Base-by-base conservation (phyloP, 768 basidiomycete genomes). In the Rubroboletus satanas region DNA sequence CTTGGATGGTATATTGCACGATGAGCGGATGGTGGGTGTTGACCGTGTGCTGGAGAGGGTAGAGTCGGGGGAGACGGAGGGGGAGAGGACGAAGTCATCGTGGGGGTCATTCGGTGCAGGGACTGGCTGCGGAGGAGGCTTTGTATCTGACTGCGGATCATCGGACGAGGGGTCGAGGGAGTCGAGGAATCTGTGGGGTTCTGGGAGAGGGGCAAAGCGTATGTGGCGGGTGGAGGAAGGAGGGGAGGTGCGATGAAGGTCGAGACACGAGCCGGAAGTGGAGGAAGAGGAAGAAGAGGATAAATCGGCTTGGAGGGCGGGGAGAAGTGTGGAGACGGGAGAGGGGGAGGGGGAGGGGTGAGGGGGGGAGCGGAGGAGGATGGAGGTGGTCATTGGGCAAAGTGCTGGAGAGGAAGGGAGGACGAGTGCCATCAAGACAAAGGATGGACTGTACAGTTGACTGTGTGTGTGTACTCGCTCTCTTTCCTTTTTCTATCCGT, bases 121-220 rank as follows among this genome's bases (percentile, higher is more conserved):
- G 32, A 37, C 32, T 1, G 56, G 14, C 18, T 56, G 56, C 0
- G 38, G 31, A n/a, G 42, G 15, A 36, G 46, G 23, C 41, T 60
- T 63, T 23, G 48, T 8, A 14, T 41, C 49, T 39, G 68, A 56
- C 38, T 66, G 69, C 44, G 58, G 54, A 18, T 78, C 75, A 48
- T 71, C 70, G 23, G 67, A 69, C 55, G 74, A 66, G 11, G 17
- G 3, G 18, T 12, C 21, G 28, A 18, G 6, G 2, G 11, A 18
- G 29, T 39, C 52, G 23, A 46, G 26, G 59, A 74, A 59, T 48
- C 82, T 77, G 23, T 82, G 77, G 2, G 89, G 88, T 61, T 89
- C 87, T 1, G 93, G 93, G 17, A 94, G 80, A 1, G 93, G 93
- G 0, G 93, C 92, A 58, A 94, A 94, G 56, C 88, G 82, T 55